Conservation (phyloP, 2,329 filamentous ascomycete genomes). For the Colletotrichum cereale region DNA sequence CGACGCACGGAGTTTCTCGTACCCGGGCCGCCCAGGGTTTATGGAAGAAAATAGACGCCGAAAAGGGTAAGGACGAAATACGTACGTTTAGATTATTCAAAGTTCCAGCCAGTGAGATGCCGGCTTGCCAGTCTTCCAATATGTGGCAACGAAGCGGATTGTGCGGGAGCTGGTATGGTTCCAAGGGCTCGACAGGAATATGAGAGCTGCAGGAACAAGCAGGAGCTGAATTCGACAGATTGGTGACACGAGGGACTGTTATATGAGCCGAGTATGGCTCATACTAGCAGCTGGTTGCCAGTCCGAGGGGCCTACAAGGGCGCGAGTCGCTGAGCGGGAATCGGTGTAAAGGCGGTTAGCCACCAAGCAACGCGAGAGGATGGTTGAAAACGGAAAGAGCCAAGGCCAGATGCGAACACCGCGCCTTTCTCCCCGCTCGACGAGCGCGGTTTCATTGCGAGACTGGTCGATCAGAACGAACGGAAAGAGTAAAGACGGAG, state of each 20-base stretch:
- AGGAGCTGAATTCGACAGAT: background rate
- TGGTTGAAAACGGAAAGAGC: constrained; percentile 39
- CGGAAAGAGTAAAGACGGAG: constrained; percentile 38
- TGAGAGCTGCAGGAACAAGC: constrained; percentile 18
- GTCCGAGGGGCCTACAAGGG: constrained; percentile 17
- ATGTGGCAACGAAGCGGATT: background rate
- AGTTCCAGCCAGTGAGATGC: constrained; percentile 1
- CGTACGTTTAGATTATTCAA: background rate
- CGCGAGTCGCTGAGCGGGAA: constrained; percentile 31
- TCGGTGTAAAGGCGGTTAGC: constrained; percentile 27
- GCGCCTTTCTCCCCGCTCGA: constrained; percentile 29
- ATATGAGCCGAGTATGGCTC: constrained; percentile 26
- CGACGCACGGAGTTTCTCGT: constrained; percentile 9
- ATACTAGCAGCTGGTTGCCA: constrained; percentile 9
- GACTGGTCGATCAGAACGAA: constrained; percentile 35
- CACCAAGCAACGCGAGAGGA: constrained; percentile 25
- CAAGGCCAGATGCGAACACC: constrained; percentile 30
- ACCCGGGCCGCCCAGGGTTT: background rate
- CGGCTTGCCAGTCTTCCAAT: constrained; percentile 5
- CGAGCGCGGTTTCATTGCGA: constrained; percentile 35
- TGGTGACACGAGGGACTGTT: constrained; percentile 26
- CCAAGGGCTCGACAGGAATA: constrained; percentile 10
- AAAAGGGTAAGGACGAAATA: background rate
- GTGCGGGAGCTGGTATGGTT: background rate
- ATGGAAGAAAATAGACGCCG: background rate